These are phyloP conservation scores for Trichothecium sympodiale DNA, from an alignment of 2,329 filamentous ascomycete genomes.

Conservation along the genomic window DNA sequence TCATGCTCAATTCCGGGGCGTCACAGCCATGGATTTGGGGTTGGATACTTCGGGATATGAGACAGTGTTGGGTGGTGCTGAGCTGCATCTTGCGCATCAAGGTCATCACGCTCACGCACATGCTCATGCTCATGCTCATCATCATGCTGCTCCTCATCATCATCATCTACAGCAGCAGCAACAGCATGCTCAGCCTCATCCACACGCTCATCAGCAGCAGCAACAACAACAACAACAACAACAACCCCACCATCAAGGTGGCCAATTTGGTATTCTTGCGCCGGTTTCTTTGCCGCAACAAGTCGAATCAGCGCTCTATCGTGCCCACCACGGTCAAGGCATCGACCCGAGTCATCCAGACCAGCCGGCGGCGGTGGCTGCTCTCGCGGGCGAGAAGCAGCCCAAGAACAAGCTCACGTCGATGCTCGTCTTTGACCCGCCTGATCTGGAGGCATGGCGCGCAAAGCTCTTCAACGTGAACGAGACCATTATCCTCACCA, in stretches of 20 bases:
- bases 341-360: conserved; percentile 17
- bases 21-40: no score
- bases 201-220: conserved; percentile 8
- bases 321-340: conserved; percentile 8
- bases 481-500: conserved; percentile 57
- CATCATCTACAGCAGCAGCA: background rate
- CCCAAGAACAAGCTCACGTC: conserved; percentile 33
- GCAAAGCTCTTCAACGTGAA: conserved; percentile 66
- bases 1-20: conserved; percentile 45
- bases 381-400: conserved; percentile 11
- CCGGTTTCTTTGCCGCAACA: conserved; percentile 12
- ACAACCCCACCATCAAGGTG: conserved; percentile 8
- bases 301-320: background rate
- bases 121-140: background rate
- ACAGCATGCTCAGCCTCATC: conserved; percentile 1
- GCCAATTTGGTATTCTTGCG: conserved; percentile 36
- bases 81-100: no score
- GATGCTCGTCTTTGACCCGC: conserved; percentile 53
- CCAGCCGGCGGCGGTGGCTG: conserved; percentile 25
- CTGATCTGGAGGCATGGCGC: conserved; percentile 58
- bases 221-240: conserved; percentile 8
- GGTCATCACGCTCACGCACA: background rate
- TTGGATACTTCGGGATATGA: background rate
- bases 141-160: background rate
- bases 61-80: conserved; percentile 2